A percentile compares a stretch with the other conserved stretches of the same genome.
Conservation (phyloP, 1,139 yeast species). For the Debaryomycetaceae sp. region DNA sequence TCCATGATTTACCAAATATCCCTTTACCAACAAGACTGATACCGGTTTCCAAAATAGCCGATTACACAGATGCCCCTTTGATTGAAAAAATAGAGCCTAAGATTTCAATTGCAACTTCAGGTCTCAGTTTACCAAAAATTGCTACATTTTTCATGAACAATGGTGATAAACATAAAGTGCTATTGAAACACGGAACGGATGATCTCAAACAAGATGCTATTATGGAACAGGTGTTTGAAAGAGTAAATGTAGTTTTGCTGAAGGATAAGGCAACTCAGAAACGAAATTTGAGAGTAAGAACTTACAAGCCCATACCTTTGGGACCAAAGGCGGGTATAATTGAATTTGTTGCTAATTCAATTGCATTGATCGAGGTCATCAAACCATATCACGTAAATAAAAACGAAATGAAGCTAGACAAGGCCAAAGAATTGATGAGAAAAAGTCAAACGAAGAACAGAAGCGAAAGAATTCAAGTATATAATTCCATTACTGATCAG, state of each 20-base stretch:
- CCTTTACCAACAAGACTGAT: constrained; percentile 70
- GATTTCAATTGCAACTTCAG: constrained; percentile 67
- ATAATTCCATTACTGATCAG: constrained; percentile 43
- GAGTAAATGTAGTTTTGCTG: constrained; percentile 70
- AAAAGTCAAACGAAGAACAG: constrained; percentile 47
- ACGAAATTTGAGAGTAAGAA: constrained; percentile 61
- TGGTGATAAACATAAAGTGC: constrained; percentile 56
- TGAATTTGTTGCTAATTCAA: constrained; percentile 82
- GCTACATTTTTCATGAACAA: constrained; percentile 50
- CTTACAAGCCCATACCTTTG: constrained; percentile 86
- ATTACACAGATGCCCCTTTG: constrained; percentile 48
- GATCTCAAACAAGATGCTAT: constrained; percentile 94
- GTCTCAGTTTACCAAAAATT: constrained; percentile 85
- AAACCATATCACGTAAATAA: constrained; percentile 51
- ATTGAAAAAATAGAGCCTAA: constrained; percentile 44
- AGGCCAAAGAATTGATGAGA: constrained; percentile 68
- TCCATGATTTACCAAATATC: constrained; percentile 42
- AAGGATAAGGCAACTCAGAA: constrained; percentile 55
- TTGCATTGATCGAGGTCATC: constrained; percentile 67
- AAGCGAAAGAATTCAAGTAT: constrained; percentile 49
- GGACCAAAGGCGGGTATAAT: constrained; percentile 87
- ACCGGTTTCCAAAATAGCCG: constrained; percentile 37
- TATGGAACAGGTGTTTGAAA: constrained; percentile 94
- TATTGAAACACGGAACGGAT: constrained; percentile 84
- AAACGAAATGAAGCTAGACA: constrained; percentile 44